A percentile compares a stretch with the other conserved stretches of the same genome.
Evolutionary conservation across 495 filamentous ascomycete species (phyloP).

Genomic region (Aspergillus ostianus): DNA sequence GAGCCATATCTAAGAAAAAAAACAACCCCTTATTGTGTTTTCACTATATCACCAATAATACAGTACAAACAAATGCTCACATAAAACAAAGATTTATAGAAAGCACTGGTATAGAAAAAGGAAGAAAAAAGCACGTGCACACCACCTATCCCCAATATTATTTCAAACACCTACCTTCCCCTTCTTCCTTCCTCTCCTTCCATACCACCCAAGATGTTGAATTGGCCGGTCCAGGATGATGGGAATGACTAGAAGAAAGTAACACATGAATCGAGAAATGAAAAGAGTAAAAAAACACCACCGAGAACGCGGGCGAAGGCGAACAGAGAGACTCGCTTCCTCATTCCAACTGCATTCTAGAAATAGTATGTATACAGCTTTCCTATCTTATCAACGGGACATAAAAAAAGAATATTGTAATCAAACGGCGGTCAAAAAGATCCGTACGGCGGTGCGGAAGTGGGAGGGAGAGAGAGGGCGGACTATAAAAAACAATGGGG

Average conservation of each 20-base stretch:
- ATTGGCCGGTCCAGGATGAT: not conserved
- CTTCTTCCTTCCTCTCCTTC: not conserved
- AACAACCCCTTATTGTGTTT: slow-evolving; percentile 17
- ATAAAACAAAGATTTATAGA: slow-evolving; percentile 18
- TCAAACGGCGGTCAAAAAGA: slow-evolving; percentile 2
- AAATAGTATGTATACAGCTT: slow-evolving; percentile 49
- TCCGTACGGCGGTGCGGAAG: not conserved
- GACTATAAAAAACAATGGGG: slow-evolving; percentile 1
- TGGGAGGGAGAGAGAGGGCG: not conserved
- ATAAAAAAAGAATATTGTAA: slow-evolving; percentile 26
- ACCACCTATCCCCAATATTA: slow-evolving; percentile 3
- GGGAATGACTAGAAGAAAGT: not conserved
- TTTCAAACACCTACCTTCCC: not conserved
- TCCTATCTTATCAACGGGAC: slow-evolving; percentile 37
- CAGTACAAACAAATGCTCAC: slow-evolving; percentile 22
- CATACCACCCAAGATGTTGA: slow-evolving; percentile 1
- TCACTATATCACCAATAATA: slow-evolving; percentile 23
- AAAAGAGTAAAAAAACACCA: not conserved
- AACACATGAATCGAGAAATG: not conserved
- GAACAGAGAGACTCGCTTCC: slow-evolving; percentile 13
- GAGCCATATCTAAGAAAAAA: no score
- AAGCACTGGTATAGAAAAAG: slow-evolving; percentile 26
- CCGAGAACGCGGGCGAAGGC: slow-evolving; percentile 14
- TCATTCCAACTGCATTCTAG: slow-evolving; percentile 41
- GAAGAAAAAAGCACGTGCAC: slow-evolving; percentile 27